A percentile compares a stretch with the other conserved stretches of the same genome.
These are phyloP conservation scores for Ophiostoma quercus DNA, from an alignment of 2,329 filamentous ascomycete genomes.

Conservation along the genomic window DNA sequence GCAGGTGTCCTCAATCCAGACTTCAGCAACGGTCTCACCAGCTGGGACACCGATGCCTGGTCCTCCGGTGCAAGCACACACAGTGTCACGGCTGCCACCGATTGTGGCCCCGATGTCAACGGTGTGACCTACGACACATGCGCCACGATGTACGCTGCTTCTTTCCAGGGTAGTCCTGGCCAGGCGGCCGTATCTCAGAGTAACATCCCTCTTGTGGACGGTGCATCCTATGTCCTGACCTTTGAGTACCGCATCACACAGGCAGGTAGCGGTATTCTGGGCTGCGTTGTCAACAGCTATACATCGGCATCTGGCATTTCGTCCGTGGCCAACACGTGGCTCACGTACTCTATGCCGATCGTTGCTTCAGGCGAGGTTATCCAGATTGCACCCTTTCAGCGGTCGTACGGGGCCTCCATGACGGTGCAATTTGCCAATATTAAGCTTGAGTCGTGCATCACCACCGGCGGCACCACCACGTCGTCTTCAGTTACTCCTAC, in stretches of 20 bases:
- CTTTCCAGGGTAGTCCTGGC: background rate
- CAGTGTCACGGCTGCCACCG: background rate
- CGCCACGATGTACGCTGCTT: background rate
- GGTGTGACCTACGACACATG: conserved; percentile 7
- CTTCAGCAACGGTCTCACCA: background rate
- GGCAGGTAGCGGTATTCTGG: conserved; percentile 1
- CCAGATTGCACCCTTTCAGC: background rate
- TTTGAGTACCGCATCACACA: conserved; percentile 11
- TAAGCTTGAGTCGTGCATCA: conserved; percentile 13
- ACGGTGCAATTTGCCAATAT: conserved; percentile 8
- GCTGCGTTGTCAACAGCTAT: background rate
- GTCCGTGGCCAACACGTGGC: background rate
- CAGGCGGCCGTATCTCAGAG: background rate
- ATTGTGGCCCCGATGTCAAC: background rate
- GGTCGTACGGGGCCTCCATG: background rate
- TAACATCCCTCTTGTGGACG: background rate
- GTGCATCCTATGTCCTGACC: background rate
- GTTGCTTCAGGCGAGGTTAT: background rate
- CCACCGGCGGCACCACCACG: background rate
- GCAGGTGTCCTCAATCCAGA: background rate
- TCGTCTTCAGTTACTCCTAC: background rate
- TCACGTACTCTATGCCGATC: background rate
- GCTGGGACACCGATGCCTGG: background rate
- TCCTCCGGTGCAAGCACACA: background rate
- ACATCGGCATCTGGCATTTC: background rate